phyloP scores from a whole-genome alignment of 2,329 filamentous ascomycete species.

The Mycogone perniciosa region DNA sequence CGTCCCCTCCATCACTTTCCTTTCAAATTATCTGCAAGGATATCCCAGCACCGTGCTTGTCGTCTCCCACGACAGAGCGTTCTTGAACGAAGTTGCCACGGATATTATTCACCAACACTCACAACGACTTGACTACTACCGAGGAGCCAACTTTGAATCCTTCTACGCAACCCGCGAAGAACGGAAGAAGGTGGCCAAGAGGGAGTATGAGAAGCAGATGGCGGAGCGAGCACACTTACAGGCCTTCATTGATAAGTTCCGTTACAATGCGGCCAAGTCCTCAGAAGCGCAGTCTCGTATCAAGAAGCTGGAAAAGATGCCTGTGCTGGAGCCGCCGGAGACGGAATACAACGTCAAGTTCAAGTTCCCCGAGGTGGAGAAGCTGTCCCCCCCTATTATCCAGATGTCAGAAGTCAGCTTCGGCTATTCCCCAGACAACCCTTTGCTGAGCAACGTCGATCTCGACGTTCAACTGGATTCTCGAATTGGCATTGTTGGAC shows the following conservation, averaged over 20 bases:
- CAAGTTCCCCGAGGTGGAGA: constrained; percentile 95
- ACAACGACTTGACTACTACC: constrained; percentile 96
- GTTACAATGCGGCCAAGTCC: constrained; percentile 97
- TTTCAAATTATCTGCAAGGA: constrained; percentile 86
- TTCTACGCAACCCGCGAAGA: constrained; percentile 98
- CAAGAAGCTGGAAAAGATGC: constrained; percentile 98
- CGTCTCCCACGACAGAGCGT: constrained; percentile 97
- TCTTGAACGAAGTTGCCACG: constrained; percentile 97
- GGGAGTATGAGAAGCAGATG: constrained; percentile 99
- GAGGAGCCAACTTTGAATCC: constrained; percentile 91
- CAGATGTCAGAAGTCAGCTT: constrained; percentile 94
- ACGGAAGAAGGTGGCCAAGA: constrained; percentile 89
- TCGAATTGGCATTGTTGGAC: constrained; percentile 96
- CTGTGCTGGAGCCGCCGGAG: constrained; percentile 82
- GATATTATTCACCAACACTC: constrained; percentile 99
- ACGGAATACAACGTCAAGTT: constrained; percentile 94
- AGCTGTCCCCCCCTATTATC: constrained; percentile 93
- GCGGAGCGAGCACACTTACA: constrained; percentile 86
- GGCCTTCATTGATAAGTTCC: constrained; percentile 98
- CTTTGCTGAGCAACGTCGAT: constrained; percentile 79
- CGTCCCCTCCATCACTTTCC: constrained; percentile 97
- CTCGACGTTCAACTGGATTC: constrained; percentile 97
- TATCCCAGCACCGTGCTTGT: constrained; percentile 95
- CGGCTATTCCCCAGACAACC: constrained; percentile 74
- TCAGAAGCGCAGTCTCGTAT: constrained; percentile 97